Conservation (phyloP, 768 basidiomycete genomes). For the Panaeolus papilionaceus region DNA sequence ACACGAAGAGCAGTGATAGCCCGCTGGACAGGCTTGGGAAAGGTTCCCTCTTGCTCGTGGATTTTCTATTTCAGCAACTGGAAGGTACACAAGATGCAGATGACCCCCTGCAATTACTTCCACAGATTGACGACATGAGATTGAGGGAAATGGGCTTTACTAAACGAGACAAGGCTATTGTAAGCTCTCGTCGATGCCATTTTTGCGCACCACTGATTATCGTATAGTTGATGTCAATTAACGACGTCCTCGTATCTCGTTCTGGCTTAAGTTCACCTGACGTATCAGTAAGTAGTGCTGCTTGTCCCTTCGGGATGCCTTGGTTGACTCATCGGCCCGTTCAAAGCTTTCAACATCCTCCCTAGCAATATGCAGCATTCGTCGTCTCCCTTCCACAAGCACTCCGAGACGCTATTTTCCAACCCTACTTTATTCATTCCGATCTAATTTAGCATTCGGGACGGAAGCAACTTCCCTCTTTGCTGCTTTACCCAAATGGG, state of each 20-base stretch:
- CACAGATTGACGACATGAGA: slow-evolving; percentile 40
- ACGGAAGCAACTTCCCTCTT: slow-evolving; percentile 43
- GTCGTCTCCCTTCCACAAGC: slow-evolving; percentile 50
- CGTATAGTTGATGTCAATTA: slow-evolving; percentile 42
- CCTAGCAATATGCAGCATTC: slow-evolving; percentile 57
- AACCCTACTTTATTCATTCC: slow-evolving; percentile 39
- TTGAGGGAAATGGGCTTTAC: slow-evolving; percentile 58
- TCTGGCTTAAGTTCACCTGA: slow-evolving; percentile 41
- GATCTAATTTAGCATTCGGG: slow-evolving; percentile 38
- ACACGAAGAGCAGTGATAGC: slow-evolving; percentile 18
- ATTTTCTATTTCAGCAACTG: slow-evolving; percentile 53
- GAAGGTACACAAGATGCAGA: slow-evolving; percentile 44
- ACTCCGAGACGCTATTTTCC: slow-evolving; percentile 43
- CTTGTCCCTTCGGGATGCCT: slow-evolving; percentile 7
- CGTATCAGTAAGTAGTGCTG: slow-evolving; percentile 37
- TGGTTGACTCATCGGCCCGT: neutral
- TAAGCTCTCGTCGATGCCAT: slow-evolving; percentile 36
- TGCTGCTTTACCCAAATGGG: slow-evolving; percentile 39
- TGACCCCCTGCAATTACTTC: slow-evolving; percentile 51
- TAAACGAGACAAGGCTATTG: slow-evolving; percentile 63
- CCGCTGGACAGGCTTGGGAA: neutral
- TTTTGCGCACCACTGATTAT: neutral
- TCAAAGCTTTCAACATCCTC: slow-evolving; percentile 59
- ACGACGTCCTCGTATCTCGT: slow-evolving; percentile 40
- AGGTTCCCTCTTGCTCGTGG: slow-evolving; percentile 34